These are phyloP conservation scores for Vaccinium macrocarpon DNA, from an alignment of 148 eudicot species.

Conservation along the genomic window DNA sequence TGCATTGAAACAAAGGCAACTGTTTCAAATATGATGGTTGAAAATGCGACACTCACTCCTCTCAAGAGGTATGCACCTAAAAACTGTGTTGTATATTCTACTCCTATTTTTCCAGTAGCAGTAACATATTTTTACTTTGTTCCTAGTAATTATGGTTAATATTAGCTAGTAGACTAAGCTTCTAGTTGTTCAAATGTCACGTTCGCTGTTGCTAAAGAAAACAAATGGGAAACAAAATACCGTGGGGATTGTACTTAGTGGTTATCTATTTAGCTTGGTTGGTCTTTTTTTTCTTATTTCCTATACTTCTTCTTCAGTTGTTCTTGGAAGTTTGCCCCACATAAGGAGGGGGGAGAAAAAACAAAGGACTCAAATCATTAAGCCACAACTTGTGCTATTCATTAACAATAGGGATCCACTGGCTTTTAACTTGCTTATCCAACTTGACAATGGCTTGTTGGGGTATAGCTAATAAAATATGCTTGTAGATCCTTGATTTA, in stretches of 20 bases:
- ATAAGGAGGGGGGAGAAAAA: neutral
- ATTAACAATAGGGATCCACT: neutral
- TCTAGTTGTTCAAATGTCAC: neutral
- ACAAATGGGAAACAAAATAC: neutral
- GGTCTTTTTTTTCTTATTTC: neutral
- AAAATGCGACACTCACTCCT: slow-evolving; percentile 43
- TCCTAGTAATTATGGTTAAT: neutral
- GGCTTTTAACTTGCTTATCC: neutral
- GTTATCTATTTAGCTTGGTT: neutral
- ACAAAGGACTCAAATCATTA: neutral
- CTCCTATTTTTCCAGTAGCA: neutral
- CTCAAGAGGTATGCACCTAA: slow-evolving; percentile 43
- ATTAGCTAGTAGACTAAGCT: neutral
- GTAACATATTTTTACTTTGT: neutral
- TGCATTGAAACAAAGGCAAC: slow-evolving; percentile 31
- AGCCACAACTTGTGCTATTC: neutral
- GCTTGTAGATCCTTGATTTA: neutral
- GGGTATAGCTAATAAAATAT: neutral
- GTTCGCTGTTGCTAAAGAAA: neutral
- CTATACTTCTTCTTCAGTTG: neutral
- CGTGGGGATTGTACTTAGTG: neutral
- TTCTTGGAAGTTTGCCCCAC: neutral
- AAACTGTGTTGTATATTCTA: neutral
- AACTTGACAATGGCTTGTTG: neutral
- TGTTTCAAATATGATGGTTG: slow-evolving; percentile 34